Conservation (phyloP, 208 protist species). For the Leishmania arabica region DNA sequence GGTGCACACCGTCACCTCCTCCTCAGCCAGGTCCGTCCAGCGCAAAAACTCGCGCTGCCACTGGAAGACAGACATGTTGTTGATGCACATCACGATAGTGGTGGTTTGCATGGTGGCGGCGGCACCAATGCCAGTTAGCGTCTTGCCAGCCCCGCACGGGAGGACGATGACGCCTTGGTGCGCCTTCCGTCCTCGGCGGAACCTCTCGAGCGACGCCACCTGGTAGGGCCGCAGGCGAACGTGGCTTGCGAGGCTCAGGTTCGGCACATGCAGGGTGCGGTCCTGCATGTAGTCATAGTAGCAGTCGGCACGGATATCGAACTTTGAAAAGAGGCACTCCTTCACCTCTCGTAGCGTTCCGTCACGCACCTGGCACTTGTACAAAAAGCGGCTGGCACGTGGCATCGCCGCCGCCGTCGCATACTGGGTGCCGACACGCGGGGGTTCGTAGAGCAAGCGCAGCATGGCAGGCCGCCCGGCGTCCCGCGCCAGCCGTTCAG, state of each 20-base stretch:
- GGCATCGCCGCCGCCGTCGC: not conserved
- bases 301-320: constrained; percentile 83
- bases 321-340: constrained; percentile 67
- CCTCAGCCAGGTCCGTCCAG: constrained; percentile 87
- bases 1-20: constrained; percentile 84
- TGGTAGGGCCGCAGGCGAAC: constrained; percentile 88
- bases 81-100: constrained; percentile 96
- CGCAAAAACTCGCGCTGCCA: constrained; percentile 95
- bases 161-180: constrained; percentile 98
- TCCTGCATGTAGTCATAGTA: constrained; percentile 89
- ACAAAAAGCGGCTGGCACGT: constrained; percentile 56
- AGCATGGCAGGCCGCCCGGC: constrained; percentile 38
- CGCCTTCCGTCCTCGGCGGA: constrained; percentile 79
- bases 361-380: constrained; percentile 72
- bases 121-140: constrained; percentile 98
- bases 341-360: constrained; percentile 78
- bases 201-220: constrained; percentile 83
- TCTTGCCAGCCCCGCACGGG: constrained; percentile 99
- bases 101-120: constrained; percentile 93
- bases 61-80: constrained; percentile 96
- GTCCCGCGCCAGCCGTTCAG: constrained; percentile 13
- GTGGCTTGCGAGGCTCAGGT: constrained; percentile 57
- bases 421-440: not conserved
- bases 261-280: constrained; percentile 51
- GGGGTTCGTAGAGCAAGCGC: constrained; percentile 36